Base-by-base conservation (phyloP, 179 eudicot genomes). In the Beta macrorhiza region DNA sequence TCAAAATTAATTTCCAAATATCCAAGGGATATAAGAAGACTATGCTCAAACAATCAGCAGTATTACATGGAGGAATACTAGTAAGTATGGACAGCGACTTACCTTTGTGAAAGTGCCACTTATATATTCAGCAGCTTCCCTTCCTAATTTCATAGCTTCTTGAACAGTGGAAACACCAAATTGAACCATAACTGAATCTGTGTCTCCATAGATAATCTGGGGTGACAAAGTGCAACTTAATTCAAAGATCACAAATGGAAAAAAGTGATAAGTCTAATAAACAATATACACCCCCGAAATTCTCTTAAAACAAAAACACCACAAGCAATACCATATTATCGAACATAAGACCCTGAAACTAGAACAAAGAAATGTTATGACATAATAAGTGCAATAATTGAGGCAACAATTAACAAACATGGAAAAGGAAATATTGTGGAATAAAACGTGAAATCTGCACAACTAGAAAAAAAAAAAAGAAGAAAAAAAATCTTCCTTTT, bases 161-260 rank as follows among this genome's bases (percentile, higher is more conserved):
- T 94, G 98, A 77, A 93, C 95, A 77, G 88, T 86, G 71, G 93
- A 81, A 80, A 89, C 97, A 77, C 99, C 98, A 86, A 97, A 97
- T 83, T 90, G 95, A 84, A 97, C 99, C 99, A 97, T 97, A 62
- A 94, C 98, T 51, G 99, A 94, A 89, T 97, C 99, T 83, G 99
- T 97, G 90, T 97, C 99, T 82, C 98, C 99, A 84, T 97, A 97
- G 83, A 97, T 94, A 84, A 97, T 91, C 99, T 97, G 88, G 75
- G 68, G 82, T 69, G 37, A 75, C 57, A 74, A 80, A 51, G 79
- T 37, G 68, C 55, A 57, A 42, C 58, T 55, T 8, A 53, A 45
- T 51, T 49, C 11, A 29, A 16, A 79, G 9, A 72, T 58, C 53
- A 75, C 67, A 84, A 44, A 71, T 4, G 20, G 20, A 4, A 19